A percentile compares a stretch with the other conserved stretches of the same genome.
phyloP scores from a whole-genome alignment of 1,139 yeast genomes.

The Blastobotrys persicus region DNA sequence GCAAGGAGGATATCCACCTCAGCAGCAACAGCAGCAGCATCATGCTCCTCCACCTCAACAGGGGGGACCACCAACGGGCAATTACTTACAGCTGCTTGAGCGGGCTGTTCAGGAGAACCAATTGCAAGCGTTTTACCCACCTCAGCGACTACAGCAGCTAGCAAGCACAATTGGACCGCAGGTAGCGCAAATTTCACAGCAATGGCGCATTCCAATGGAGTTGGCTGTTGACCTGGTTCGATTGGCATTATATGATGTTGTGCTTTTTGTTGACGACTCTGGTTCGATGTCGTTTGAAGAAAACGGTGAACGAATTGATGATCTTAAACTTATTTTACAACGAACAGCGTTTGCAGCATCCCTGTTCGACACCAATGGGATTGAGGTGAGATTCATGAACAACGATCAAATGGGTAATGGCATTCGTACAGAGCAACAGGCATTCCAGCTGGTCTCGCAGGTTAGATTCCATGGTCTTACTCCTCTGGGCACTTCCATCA shows the following conservation, averaged over 20 bases:
- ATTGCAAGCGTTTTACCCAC: slow-evolving; percentile 34
- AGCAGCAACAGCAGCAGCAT: slow-evolving; percentile 17
- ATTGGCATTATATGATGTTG: slow-evolving; percentile 36
- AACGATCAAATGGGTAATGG: slow-evolving; percentile 31
- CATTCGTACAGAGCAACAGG: slow-evolving; percentile 32
- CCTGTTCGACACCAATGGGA: slow-evolving; percentile 37
- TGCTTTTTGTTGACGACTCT: slow-evolving; percentile 37
- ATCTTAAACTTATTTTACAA: slow-evolving; percentile 34
- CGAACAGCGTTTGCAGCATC: slow-evolving; percentile 37
- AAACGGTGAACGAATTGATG: slow-evolving; percentile 39
- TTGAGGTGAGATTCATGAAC: slow-evolving; percentile 37
- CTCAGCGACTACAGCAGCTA: slow-evolving; percentile 34
- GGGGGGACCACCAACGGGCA: slow-evolving; percentile 12
- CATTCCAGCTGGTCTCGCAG: slow-evolving; percentile 28
- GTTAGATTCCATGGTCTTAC: slow-evolving; percentile 36
- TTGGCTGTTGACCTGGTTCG: slow-evolving; percentile 35
- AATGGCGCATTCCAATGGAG: slow-evolving; percentile 36
- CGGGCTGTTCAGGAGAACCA: slow-evolving; percentile 35
- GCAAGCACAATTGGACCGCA: slow-evolving; percentile 31
- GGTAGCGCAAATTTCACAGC: slow-evolving; percentile 27
- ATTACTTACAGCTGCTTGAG: slow-evolving; percentile 26
- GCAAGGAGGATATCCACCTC: slow-evolving; percentile 12
- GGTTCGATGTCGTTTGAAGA: slow-evolving; percentile 40
- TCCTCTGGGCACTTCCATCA: slow-evolving; percentile 35
- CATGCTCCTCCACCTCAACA: slow-evolving; percentile 18